Conservation (phyloP, 768 basidiomycete genomes). For the Lactarius sanguifluus region DNA sequence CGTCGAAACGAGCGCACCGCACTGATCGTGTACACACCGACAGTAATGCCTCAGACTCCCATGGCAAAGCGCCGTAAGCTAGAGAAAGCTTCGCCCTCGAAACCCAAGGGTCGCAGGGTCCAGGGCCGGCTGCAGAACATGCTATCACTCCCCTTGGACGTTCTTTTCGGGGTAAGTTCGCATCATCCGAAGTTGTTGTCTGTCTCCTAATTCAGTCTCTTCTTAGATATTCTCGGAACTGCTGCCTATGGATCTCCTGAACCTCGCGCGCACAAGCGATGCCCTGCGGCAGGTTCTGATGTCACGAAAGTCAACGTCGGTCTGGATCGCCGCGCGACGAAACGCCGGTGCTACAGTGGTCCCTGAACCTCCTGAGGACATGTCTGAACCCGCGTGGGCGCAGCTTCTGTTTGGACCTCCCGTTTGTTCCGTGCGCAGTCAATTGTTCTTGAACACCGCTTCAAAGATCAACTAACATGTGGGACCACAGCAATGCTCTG, state of each 20-base stretch:
- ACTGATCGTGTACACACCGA: constrained; percentile 5
- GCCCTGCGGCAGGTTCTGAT: constrained; percentile 24
- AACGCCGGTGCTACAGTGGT: constrained; percentile 5
- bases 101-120: constrained; percentile 10
- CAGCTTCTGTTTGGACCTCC: constrained; percentile 25
- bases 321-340: constrained; percentile 23
- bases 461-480: neutral
- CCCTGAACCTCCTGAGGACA: constrained; percentile 28
- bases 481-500: constrained; percentile 12
- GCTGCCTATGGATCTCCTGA: constrained; percentile 26
- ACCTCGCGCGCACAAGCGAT: constrained; percentile 27
- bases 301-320: constrained; percentile 26
- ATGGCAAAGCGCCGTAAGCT: constrained; percentile 19
- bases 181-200: neutral
- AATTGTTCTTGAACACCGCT: neutral
- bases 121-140: constrained; percentile 26
- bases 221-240: constrained; percentile 20
- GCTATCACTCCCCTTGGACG: constrained; percentile 24
- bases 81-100: constrained; percentile 6
- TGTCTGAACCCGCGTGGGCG: constrained; percentile 30
- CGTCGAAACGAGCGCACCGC: neutral
- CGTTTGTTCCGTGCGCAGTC: constrained; percentile 21
- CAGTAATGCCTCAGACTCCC: neutral
- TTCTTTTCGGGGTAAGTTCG: constrained; percentile 23
- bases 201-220: neutral